Percentiles rank a stretch among this genome's conserved stretches.
phyloP scores from a whole-genome alignment of 805 yeast genomes.

The Barnettozyma californica region DNA sequence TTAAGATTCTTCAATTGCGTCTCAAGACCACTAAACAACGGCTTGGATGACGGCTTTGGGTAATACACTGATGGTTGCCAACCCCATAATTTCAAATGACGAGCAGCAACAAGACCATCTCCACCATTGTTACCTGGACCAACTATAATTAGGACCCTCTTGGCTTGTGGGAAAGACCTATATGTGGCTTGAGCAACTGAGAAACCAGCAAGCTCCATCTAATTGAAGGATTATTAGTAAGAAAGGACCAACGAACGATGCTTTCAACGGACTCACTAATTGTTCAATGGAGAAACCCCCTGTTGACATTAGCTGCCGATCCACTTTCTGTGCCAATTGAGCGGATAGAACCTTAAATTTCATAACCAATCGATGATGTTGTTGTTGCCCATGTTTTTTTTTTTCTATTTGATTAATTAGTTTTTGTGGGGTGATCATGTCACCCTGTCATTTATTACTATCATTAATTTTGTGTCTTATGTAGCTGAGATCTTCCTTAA shows the following conservation, averaged over 20 bases:
- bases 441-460: too few relatives aligned
- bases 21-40: constrained; percentile 52
- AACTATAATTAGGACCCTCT: constrained; percentile 60
- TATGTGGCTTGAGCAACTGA: constrained; percentile 87
- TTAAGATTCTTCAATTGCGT: constrained; percentile 63
- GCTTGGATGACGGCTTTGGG: constrained; percentile 61
- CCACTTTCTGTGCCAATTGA: constrained; percentile 66
- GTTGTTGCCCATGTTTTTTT: too few relatives aligned
- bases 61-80: constrained; percentile 72
- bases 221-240: neutral
- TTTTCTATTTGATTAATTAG: too few relatives aligned
- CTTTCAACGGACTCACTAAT: constrained; percentile 32
- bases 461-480: constrained; percentile 19
- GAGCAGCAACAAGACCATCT: constrained; percentile 92
- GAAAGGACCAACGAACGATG: neutral
- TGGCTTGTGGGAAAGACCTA: constrained; percentile 48
- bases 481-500: constrained; percentile 22
- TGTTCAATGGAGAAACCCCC: constrained; percentile 82
- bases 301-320: constrained; percentile 80
- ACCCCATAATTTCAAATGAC: constrained; percentile 81
- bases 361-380: neutral
- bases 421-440: neutral
- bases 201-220: constrained; percentile 94
- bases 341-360: constrained; percentile 39
- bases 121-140: constrained; percentile 98